A percentile compares a stretch with the other conserved stretches of the same genome.
phyloP scores from a whole-genome alignment of 192 early-diverging fungal species.

The Dissophora globulifera region DNA sequence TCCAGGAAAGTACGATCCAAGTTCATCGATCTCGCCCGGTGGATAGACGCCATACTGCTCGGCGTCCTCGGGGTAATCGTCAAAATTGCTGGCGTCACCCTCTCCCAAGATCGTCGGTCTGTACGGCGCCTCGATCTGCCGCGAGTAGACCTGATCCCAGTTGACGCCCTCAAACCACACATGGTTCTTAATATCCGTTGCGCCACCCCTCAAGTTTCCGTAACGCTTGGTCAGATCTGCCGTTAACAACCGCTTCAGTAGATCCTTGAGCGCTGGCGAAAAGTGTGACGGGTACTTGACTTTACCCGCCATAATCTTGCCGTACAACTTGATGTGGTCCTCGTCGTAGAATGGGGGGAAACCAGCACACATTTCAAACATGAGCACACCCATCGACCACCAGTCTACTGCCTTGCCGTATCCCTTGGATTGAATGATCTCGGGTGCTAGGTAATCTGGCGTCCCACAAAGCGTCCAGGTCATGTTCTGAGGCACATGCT shows the following conservation, averaged over 20 bases:
- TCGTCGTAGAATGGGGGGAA: slow-evolving; percentile 97
- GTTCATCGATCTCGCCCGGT: slow-evolving; percentile 69
- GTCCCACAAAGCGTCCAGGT: slow-evolving; percentile 90
- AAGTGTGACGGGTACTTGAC: slow-evolving; percentile 90
- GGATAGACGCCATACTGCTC: slow-evolving; percentile 83
- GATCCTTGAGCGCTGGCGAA: slow-evolving; percentile 82
- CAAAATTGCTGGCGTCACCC: slow-evolving; percentile 96
- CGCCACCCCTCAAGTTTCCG: slow-evolving; percentile 88
- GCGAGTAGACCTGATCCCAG: slow-evolving; percentile 79
- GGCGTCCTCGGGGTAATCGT: slow-evolving; percentile 90
- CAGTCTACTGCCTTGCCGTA: slow-evolving; percentile 95
- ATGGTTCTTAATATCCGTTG: slow-evolving; percentile 92
- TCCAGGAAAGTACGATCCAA: slow-evolving; percentile 78
- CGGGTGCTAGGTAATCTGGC: slow-evolving; percentile 87
- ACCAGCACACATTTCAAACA: slow-evolving; percentile 96
- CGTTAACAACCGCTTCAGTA: slow-evolving; percentile 83
- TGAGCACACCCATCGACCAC: slow-evolving; percentile 93
- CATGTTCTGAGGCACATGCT: slow-evolving; percentile 76
- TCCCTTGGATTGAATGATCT: slow-evolving; percentile 93
- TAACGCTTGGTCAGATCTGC: slow-evolving; percentile 85
- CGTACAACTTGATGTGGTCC: slow-evolving; percentile 92
- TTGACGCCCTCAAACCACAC: slow-evolving; percentile 96
- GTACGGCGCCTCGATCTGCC: slow-evolving; percentile 87
- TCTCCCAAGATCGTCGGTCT: slow-evolving; percentile 82
- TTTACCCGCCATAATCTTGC: slow-evolving; percentile 89